Evolutionary conservation across 371 early-diverging fungal genomes (phyloP), one percentile per base, ranked within the genome.

Genomic region (Paraphysoderma sedebokerense): DNA sequence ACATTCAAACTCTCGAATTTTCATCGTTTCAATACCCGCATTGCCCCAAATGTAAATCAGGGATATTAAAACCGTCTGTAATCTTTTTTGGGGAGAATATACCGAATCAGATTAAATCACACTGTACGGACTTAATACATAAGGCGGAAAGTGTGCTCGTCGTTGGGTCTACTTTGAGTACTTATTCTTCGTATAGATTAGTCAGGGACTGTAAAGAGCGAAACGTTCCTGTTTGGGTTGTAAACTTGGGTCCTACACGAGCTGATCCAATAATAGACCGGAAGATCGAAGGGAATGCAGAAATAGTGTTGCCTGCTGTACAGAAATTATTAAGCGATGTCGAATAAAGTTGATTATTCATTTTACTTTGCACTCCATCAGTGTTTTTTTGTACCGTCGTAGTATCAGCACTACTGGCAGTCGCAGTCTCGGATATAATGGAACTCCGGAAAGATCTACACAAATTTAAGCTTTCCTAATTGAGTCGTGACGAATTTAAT

Each of bases 71-170:
- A 54, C 80, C 79, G 12, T 70, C 67, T 4, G 86, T 89, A 4
- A 78, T 88, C 12, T 88, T 89, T 52, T 90, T 90, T 67, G 87
- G 89, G 17, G 92, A 89, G 46, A 89, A 83, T 52, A 80, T 93
- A 29, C 60, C 65, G 0, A 47, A 42, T 4, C 27, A 45, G 0
- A 64, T 75, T 15, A 72, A 78, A 20, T 53, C 62, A 11, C 46
- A 36, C 36, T 66, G 85, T 11, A 67, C 67, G 33, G 36, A 61
- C 12, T 67, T 73, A 46, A 63, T 89, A 6, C 54, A 74, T 20
- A 55, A 68, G 9, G 61, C 77, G 0, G 49, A 57, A 11, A 77
- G 75, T 5, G 57, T 91, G 37, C 52, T 91, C 27, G 73, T 86
- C 22, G 58, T 89, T 46, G 93, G 91, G 0, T 69, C 85, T 4